These are phyloP conservation scores for Euphorbia pulcherrima DNA, from an alignment of 345 rosid genomes.

Conservation along the genomic window DNA sequence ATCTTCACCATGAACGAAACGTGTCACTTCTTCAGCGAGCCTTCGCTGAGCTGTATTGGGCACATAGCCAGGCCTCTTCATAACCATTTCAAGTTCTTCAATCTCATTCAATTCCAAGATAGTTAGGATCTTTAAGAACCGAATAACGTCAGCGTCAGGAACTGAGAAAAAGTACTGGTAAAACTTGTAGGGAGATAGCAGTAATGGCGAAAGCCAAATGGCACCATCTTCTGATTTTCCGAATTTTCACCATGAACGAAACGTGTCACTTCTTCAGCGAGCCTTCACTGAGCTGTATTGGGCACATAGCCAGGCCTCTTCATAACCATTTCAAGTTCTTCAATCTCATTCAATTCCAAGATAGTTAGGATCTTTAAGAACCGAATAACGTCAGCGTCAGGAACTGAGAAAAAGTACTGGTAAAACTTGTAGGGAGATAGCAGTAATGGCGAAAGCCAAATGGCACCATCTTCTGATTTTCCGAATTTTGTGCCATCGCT, in stretches of 20 bases:
- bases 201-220: constrained; percentile 74
- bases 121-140: constrained; percentile 72
- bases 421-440: constrained; percentile 87
- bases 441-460: constrained; percentile 75
- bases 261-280: constrained; percentile 84
- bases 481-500: constrained; percentile 91
- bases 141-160: constrained; percentile 71
- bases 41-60: constrained; percentile 67
- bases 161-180: constrained; percentile 95
- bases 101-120: constrained; percentile 69
- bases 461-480: constrained; percentile 98
- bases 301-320: constrained; percentile 63
- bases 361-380: constrained; percentile 76
- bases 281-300: constrained; percentile 62
- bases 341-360: constrained; percentile 62
- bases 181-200: constrained; percentile 83
- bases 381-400: constrained; percentile 74
- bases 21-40: constrained; percentile 89
- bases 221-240: constrained; percentile 98
- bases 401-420: constrained; percentile 90
- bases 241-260: constrained; percentile 91
- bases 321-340: constrained; percentile 63
- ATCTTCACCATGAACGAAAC: constrained; percentile 86
- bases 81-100: constrained; percentile 54
- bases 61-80: constrained; percentile 62